These are phyloP conservation scores for Pythium sukuiense DNA, from an alignment of 352 stramenopile genomes.

Conservation along the genomic window DNA sequence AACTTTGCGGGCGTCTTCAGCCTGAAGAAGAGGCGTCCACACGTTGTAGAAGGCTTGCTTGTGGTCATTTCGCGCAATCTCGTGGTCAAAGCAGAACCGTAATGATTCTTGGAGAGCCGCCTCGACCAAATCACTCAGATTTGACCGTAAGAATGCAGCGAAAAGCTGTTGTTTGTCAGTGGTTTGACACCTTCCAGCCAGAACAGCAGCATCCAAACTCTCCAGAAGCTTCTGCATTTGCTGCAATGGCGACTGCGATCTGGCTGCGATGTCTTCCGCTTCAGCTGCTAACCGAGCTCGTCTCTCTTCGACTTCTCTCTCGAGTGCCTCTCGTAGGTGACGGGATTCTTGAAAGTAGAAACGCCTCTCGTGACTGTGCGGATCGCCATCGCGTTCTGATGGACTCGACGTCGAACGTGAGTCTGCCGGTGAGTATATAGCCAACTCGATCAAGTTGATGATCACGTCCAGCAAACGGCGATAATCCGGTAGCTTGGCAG, in stretches of 20 bases:
- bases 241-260: conserved; percentile 19
- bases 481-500: conserved; percentile 55
- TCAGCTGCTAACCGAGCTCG: conserved; percentile 16
- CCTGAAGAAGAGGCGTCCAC: conserved; percentile 33
- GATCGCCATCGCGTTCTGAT: not conserved
- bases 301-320: conserved; percentile 13
- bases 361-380: not conserved
- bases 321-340: conserved; percentile 22
- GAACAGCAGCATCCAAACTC: conserved; percentile 28
- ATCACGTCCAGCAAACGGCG: conserved; percentile 56
- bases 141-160: conserved; percentile 32
- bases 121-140: conserved; percentile 31
- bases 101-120: conserved; percentile 37
- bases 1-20: conserved; percentile 27
- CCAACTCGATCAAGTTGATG: conserved; percentile 50
- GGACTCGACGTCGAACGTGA: not conserved
- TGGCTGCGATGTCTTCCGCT: conserved; percentile 6
- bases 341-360: conserved; percentile 60
- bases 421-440: conserved; percentile 32
- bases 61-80: conserved; percentile 14
- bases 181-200: not conserved
- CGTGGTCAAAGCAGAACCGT: conserved; percentile 35
- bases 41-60: conserved; percentile 39
- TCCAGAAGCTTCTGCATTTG: conserved; percentile 35
- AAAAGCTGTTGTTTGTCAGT: conserved; percentile 47